Conservation (phyloP, 2,329 filamentous ascomycete genomes). For the Fusarium austroafricanum region DNA sequence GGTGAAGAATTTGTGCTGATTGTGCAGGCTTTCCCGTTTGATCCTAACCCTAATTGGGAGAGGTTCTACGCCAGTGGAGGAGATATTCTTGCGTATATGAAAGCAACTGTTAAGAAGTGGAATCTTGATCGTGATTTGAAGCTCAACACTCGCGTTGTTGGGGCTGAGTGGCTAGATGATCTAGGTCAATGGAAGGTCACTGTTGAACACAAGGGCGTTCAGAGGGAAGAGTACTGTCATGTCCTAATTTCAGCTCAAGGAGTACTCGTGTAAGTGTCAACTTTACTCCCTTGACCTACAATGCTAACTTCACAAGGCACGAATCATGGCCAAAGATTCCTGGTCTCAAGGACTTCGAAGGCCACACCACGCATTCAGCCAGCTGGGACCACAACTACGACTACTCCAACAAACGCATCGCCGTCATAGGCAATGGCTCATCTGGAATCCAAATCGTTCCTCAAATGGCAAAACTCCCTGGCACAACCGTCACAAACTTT, state of each 20-base stretch:
- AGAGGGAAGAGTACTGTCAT: constrained; percentile 37
- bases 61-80: constrained; percentile 66
- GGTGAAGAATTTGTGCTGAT: neutral
- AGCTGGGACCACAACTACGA: constrained; percentile 38
- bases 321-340: constrained; percentile 40
- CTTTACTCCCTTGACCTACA: fast-evolving
- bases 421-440: constrained; percentile 39
- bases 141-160: constrained; percentile 49
- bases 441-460: constrained; percentile 41
- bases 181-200: constrained; percentile 40
- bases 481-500: constrained; percentile 49
- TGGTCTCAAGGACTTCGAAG: constrained; percentile 36
- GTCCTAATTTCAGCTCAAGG: constrained; percentile 40
- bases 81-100: constrained; percentile 68
- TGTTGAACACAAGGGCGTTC: constrained; percentile 23
- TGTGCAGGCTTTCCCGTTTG: constrained; percentile 60
- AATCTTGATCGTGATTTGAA: constrained; percentile 53
- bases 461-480: constrained; percentile 45
- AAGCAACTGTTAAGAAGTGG: constrained; percentile 58
- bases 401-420: constrained; percentile 38
- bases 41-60: constrained; percentile 69
- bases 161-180: constrained; percentile 32
- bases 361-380: constrained; percentile 36
- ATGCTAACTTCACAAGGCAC: constrained; percentile 14
- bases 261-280: constrained; percentile 35